Evolutionary conservation across 2,329 filamentous ascomycete genomes (phyloP), one percentile per base, ranked within the genome.

Genomic region (Endoconidiophora laricicola): DNA sequence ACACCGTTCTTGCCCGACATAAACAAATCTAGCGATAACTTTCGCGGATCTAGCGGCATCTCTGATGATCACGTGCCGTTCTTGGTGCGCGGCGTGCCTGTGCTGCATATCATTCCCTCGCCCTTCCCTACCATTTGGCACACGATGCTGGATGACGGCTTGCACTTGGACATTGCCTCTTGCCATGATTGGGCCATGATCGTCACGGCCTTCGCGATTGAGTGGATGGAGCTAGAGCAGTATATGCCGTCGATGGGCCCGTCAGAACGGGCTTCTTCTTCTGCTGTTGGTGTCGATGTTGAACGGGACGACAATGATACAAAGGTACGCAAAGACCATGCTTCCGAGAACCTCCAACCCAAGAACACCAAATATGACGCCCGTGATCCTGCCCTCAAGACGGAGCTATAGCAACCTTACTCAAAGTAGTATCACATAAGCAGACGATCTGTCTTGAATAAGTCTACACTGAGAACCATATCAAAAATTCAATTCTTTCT

Each of bases 21-120:
- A 1, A 66, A 70, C 18, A 85, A 80, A 62, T 61, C 60, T 22
- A 55, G 62, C 1, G 60, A 68, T 45, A 62, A 66, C 33, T 73
- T 84, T 58, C 63, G 49, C 43, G 58, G 57, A 37, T 69, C 81
- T 58, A 64, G 55, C 40, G 61, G 60, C 49, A 76, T 94, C 7
- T 72, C 79, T 55, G 91, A 98, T 61, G 91, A 98, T 60, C 91
- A 98, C 62, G 63, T 95, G 4, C 91, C 91, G 0, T 98, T 98
- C 59, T 78, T 96, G 72, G 69, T 69, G 36, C 76, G 86, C 36
- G 91, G 91, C 1, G 90, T 96, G 0, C 81, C 93, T 24, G 73
- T 96, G 14, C 64, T 98, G 52, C 91, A 98, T 65, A 64, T 98
- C 23, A 96, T 98, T 52, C 86, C 90, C 0, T 72, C 70, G 3